Percentiles rank a stretch among this genome's conserved stretches.
Evolutionary conservation across 257 asterid species (phyloP).

Genomic region (Fraxinus quadrangulata): DNA sequence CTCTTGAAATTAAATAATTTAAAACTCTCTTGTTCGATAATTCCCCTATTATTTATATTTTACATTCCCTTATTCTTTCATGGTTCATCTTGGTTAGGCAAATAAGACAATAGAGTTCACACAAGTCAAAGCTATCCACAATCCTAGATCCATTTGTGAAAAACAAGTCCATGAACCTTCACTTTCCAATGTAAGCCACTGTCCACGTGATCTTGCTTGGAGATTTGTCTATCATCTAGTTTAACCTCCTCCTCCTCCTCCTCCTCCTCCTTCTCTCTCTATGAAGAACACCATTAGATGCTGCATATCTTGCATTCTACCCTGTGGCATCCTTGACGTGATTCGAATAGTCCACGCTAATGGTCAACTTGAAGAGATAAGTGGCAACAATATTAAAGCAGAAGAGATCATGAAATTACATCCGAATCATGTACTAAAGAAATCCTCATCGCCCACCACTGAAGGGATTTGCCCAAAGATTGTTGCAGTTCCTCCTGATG

Average conservation of each 20-base stretch:
- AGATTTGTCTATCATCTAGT: not conserved
- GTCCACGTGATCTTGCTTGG: slow-evolving; percentile 39
- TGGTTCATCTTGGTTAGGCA: slow-evolving; percentile 5
- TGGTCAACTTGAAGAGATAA: slow-evolving; percentile 81
- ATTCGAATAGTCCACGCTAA: slow-evolving; percentile 82
- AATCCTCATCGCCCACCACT: slow-evolving; percentile 58
- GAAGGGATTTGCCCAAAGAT: slow-evolving; percentile 59
- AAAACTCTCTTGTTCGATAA: no score
- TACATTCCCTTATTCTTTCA: not conserved
- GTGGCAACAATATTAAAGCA: slow-evolving; percentile 57
- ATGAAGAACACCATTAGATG: slow-evolving; percentile 81
- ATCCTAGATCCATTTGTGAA: slow-evolving; percentile 17
- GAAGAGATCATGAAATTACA: slow-evolving; percentile 71
- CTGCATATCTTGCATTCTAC: slow-evolving; percentile 98
- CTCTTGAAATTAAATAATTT: no score
- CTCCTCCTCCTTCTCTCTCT: not conserved
- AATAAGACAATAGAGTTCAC: slow-evolving; percentile 30
- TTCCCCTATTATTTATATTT: not conserved
- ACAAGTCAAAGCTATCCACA: slow-evolving; percentile 36
- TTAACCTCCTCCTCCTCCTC: not conserved
- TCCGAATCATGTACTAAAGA: slow-evolving; percentile 86
- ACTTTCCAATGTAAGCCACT: slow-evolving; percentile 50
- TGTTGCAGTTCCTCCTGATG: slow-evolving; percentile 72
- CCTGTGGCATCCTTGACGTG: slow-evolving; percentile 94
- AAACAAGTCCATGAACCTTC: slow-evolving; percentile 29